Base-by-base conservation (phyloP, 768 basidiomycete species). In the Phanerochaete carnosa region DNA sequence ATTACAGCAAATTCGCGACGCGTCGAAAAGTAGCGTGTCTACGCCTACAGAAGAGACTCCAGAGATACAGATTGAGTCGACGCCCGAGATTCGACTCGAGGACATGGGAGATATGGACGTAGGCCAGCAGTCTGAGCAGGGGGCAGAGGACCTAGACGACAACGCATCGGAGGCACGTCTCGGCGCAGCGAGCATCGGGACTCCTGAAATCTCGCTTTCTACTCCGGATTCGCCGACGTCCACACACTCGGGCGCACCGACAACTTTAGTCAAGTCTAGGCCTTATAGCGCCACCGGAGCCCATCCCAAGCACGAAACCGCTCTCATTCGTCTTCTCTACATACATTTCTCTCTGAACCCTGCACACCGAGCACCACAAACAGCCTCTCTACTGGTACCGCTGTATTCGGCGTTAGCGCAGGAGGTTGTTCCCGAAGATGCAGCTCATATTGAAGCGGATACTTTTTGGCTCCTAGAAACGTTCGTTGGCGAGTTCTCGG, bases 391-490 rank as follows among this genome's bases (percentile, higher is more conserved):
- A 11, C 78, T 92, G 12, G 78, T 92, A 16, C 88, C 89, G 0
- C 68, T 92, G 25, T 91, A 90, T 70, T 79, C 80, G 8, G 83
- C 82, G 0, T 74, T 91, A 52, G 72, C 76, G 19, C 81, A 83
- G 67, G 90, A 92, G 66, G 76, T 85, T 1, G 81, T 89, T 19
- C 72, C 79, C 0, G 80, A 83, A 57, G 87, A 89, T 45, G 69
- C 82, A 11, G 78, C 81, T 0, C 89, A 92, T 69, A 80, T 80
- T 4, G 91, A 93, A 70, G 90, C 91, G 1, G 91, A 93, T 66
- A 81, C 87, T 0, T 93, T 93, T 70, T 93, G 90, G 91, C 66
- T 92, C 4, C 88, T 92, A 58, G 89, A 92, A 70, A 81, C 85
- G 0, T 77, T 92, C 65, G 75, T 91, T 0, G 84, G 85, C 28